Base-by-base conservation (phyloP, 345 rosid species). In the Bruguiera parviflora region DNA sequence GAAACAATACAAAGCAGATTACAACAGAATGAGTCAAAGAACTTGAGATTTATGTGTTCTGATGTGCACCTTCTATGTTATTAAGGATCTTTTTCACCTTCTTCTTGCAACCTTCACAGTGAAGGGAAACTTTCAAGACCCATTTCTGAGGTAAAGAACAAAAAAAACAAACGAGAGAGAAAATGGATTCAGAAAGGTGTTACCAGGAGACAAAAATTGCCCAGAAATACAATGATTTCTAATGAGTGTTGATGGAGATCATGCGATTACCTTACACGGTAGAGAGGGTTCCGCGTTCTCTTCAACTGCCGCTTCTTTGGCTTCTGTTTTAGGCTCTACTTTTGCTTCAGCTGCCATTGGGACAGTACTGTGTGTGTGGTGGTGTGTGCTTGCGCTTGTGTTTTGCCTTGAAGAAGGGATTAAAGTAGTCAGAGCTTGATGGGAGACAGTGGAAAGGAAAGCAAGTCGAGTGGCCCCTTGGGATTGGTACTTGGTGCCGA, bases 201-300 rank as follows among this genome's bases (percentile, higher is more conserved):
- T 43, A 71, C 8, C 8, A 58, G 31, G n/a, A 16, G 0, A 31
- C 25, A 35, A 52, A 18, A 18, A 53, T 18, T 19, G 25, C 24
- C 1, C 25, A 49, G 8, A 37, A n/a, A 39, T 6, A 51, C 1
- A 16, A 5, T 56, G 29, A 73, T 52, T 33, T 33, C 21, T 24
- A 20, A 37, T 31, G 10, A 31, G 9, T 11, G 0, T 55, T 25
- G 5, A 53, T 53, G 37, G 20, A 3, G n/a, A 46, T 29, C 21
- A 28, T 58, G 31, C 10, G 25, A 64, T 57, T 57, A 88, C 98
- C 91, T 88, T 92, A 79, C 71, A 87, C 46, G 79, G 83, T 31
- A 89, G 88, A 71, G 85, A 77, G 53, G 67, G 67, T 29, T 77
- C 86, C 24, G 58, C 51, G 74, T 73, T 77, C 19, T 62, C 71